Base-by-base conservation (phyloP, 1,284 basidiomycete genomes). In the Lentinula novae-zelandiae region DNA sequence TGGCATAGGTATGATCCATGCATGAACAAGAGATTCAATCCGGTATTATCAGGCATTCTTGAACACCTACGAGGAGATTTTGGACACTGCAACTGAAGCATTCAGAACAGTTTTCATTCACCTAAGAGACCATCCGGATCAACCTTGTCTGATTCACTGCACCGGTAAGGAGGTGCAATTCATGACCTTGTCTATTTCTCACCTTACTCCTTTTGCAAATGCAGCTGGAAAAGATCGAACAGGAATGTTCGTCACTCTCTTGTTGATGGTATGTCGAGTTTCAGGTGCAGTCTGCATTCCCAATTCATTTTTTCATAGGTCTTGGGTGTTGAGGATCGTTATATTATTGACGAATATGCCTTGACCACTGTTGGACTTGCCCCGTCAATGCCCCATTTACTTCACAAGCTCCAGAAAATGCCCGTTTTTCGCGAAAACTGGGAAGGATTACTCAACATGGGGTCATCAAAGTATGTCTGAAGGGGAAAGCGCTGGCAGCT, bases 201-300 rank as follows among this genome's bases (percentile, higher is more conserved):
- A 22, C 9, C 9, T 27, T 12, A 39, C 17, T n/a, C 50, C 13
- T 31, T 8, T 6, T 20, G 44, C 10, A 12, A 20, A 46, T 22
- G 12, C 59, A 80, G 78, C 72, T n/a, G 79, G 79, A 6, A 80
- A 80, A 63, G 79, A 81, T 63, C 67, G 78, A 49, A 78, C 78
- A 2, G 78, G 77, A 2, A 57, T 79, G 5, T 73, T 78, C 60
- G 70, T 73, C 10, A 75, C 76, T 7, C 57, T 76, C 9, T 65
- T 79, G 15, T 68, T 74, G 40, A 70, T 71, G 67, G 75, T 74
- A 53, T 54, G 68, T 59, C 15, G 40, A 62, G 17, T 42, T 7
- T 44, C 13, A 39, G 3, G 12, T 20, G 50, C 60, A 34, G 60
- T 67, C n/a, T 56, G 27, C 20, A 48, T 42, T 58, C 1, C 39